A percentile compares a stretch with the other conserved stretches of the same genome.
phyloP scores from a whole-genome alignment of 1,284 basidiomycete species.

The Apiotrichum porosum region DNA sequence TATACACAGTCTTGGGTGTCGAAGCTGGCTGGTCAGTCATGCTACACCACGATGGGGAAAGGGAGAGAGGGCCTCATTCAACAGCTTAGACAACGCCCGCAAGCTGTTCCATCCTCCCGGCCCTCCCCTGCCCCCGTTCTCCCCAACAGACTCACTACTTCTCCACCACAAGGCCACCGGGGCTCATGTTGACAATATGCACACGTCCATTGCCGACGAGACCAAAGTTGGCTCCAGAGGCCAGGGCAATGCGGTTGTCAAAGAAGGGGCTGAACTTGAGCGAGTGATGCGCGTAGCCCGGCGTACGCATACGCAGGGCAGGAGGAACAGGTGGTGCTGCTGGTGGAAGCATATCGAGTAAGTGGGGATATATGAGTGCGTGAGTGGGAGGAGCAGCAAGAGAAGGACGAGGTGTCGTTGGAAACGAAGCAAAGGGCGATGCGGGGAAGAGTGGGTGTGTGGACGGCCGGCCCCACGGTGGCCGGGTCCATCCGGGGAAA shows the following conservation, averaged over 20 bases:
- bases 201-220: slow-evolving; percentile 89
- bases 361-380: background rate
- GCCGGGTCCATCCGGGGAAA: background rate
- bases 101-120: too few relatives aligned
- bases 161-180: slow-evolving; percentile 57
- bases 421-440: too few relatives aligned
- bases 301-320: slow-evolving; percentile 51
- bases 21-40: slow-evolving; percentile 57
- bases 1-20: slow-evolving; percentile 92
- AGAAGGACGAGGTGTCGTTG: too few relatives aligned
- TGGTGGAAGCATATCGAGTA: background rate
- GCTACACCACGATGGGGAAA: too few relatives aligned
- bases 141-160: slow-evolving; percentile 57
- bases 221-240: slow-evolving; percentile 90
- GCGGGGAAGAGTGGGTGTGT: too few relatives aligned
- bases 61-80: too few relatives aligned
- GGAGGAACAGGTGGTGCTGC: slow-evolving; percentile 8
- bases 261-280: slow-evolving; percentile 92
- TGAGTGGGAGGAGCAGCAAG: too few relatives aligned
- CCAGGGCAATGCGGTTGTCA: slow-evolving; percentile 71
- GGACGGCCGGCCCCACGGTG: too few relatives aligned
- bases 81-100: background rate
- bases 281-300: slow-evolving; percentile 81
- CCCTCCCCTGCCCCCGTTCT: background rate
- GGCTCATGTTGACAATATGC: slow-evolving; percentile 60